Base-by-base conservation (phyloP, 768 basidiomycete species). In the Lenzites betulinus region DNA sequence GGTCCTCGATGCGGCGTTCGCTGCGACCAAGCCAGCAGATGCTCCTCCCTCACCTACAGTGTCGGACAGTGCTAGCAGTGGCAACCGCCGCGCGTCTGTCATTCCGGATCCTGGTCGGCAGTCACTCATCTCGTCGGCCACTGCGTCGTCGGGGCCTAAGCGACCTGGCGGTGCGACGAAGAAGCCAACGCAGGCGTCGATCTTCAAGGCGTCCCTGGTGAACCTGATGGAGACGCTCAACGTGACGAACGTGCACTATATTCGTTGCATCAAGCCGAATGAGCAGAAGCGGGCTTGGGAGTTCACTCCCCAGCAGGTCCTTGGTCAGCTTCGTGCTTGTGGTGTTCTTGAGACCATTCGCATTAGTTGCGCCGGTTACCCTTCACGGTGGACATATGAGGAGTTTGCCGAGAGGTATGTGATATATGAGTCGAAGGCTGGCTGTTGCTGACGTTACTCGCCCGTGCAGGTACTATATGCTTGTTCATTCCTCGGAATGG, bases 181-280 rank as follows among this genome's bases (percentile, higher is more conserved):
- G 75, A 99, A 99, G 72, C 97, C 95, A 1, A 99, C 97, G 0
- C 90, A 98, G 65, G 97, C 96, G 25, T 95, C 93, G 7, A 99
- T 99, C 72, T 99, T 99, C 83, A 99, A 99, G 73, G 86, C 90
- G 2, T 98, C 95, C 0, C 77, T 99, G 53, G 89, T 92, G 71
- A 89, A 86, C 49, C 79, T 99, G 44, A 99, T 99, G 96, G 95
- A 97, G 38, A 99, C 97, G 0, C 88, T 99, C 65, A 90, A 92
- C 68, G 89, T 92, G 60, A 99, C 97, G 13, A 98, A 99, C 69
- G 97, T 98, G 0, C 97, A 99, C 71, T 99, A 99, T 71, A 99
- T 99, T 70, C 87, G 97, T 48, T 99, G 97, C 74, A 98, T 99
- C 79, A 99, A 99, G 74, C 97, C 97, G 2, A 99, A 99, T 72